phyloP scores from a whole-genome alignment of 108 stramenopile genomes.

The Skeletonema menzelii region DNA sequence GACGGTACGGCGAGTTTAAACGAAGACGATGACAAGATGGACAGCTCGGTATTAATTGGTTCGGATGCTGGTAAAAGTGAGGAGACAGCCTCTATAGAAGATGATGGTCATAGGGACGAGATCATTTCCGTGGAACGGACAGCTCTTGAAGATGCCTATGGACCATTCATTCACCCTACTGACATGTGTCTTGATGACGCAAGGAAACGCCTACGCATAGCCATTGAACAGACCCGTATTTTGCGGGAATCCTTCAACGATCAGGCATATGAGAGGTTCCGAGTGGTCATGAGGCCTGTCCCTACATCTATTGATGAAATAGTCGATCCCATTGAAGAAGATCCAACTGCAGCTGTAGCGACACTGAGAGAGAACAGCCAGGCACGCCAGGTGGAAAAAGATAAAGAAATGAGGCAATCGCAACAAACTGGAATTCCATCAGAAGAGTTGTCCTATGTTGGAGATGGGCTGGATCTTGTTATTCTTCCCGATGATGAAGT shows the following conservation, averaged over 20 bases:
- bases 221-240: slow-evolving; percentile 71
- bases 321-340: slow-evolving; percentile 33
- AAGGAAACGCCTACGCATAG: slow-evolving; percentile 59
- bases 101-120: background rate
- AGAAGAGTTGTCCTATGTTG: slow-evolving; percentile 60
- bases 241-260: slow-evolving; percentile 73
- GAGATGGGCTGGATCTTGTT: slow-evolving; percentile 68
- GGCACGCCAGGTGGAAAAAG: slow-evolving; percentile 56
- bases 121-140: slow-evolving; percentile 8
- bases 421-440: slow-evolving; percentile 53
- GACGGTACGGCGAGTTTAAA: background rate
- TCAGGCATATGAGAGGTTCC: slow-evolving; percentile 76
- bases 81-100: background rate
- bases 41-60: background rate
- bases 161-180: slow-evolving; percentile 55
- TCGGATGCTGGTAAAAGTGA: slow-evolving; percentile 1
- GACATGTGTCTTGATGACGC: slow-evolving; percentile 70
- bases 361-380: slow-evolving; percentile 30
- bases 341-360: slow-evolving; percentile 36
- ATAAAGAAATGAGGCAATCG: slow-evolving; percentile 62
- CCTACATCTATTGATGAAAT: slow-evolving; percentile 28
- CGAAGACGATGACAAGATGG: background rate
- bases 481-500: slow-evolving; percentile 64
- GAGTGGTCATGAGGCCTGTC: slow-evolving; percentile 61
- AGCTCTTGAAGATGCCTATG: slow-evolving; percentile 49